phyloP scores from a whole-genome alignment of 2,329 filamentous ascomycete genomes.

The Sarocladium kiliense region DNA sequence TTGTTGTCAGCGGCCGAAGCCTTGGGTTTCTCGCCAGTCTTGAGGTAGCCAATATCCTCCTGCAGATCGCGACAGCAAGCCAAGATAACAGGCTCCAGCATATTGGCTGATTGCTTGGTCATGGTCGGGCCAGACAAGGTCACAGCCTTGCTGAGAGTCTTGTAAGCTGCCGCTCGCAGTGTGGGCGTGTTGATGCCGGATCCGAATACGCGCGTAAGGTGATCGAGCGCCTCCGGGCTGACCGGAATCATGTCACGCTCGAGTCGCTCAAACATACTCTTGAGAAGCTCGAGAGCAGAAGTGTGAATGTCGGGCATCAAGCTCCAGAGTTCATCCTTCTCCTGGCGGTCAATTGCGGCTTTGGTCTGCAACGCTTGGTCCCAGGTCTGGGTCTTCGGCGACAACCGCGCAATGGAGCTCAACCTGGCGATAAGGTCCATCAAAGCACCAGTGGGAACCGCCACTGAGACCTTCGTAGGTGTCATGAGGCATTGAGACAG shows the following conservation, averaged over 20 bases:
- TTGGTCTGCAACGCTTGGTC: conserved; percentile 59
- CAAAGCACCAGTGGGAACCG: conserved; percentile 61
- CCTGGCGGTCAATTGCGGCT: conserved; percentile 69
- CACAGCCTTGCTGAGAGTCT: conserved; percentile 52
- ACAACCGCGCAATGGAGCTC: conserved; percentile 57
- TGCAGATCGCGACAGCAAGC: conserved; percentile 72
- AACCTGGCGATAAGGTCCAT: conserved; percentile 67
- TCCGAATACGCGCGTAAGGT: conserved; percentile 66
- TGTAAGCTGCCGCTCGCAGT: conserved; percentile 58
- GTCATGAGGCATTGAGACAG: conserved; percentile 59
- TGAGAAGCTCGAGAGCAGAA: conserved; percentile 60
- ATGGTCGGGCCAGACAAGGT: conserved; percentile 59
- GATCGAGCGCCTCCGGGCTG: conserved; percentile 62
- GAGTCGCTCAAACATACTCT: conserved; percentile 52
- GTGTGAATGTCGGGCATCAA: conserved; percentile 70
- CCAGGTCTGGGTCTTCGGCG: conserved; percentile 37
- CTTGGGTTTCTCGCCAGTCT: conserved; percentile 27
- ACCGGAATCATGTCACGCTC: conserved; percentile 53
- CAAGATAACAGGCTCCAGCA: conserved; percentile 57
- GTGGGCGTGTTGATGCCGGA: conserved; percentile 45
- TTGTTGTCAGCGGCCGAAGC: conserved; percentile 23
- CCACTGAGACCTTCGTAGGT: conserved; percentile 60
- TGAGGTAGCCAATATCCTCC: conserved; percentile 43
- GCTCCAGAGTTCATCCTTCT: conserved; percentile 73
- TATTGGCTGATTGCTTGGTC: conserved; percentile 58